Conservation (phyloP, 352 stramenopile species). For the Phytophthora quininea region DNA sequence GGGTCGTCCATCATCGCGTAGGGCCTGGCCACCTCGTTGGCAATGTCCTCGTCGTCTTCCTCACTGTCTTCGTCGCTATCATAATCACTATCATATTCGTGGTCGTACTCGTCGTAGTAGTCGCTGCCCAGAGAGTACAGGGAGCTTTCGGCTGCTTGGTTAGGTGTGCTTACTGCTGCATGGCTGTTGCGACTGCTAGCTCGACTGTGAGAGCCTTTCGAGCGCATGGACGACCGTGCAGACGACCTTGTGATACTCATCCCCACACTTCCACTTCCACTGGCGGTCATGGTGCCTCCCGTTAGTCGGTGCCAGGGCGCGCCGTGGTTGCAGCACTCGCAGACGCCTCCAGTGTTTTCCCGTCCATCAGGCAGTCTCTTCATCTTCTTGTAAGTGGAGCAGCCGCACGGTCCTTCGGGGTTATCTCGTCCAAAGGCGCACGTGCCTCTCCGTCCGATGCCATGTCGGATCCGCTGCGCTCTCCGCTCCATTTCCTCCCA, state of each 20-base stretch:
- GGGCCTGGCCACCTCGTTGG: constrained; percentile 71
- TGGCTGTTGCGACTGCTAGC: constrained; percentile 42
- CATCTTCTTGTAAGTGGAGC: constrained; percentile 60
- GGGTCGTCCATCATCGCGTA: constrained; percentile 40
- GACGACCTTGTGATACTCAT: constrained; percentile 15
- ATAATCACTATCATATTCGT: constrained; percentile 51
- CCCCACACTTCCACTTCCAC: constrained; percentile 21
- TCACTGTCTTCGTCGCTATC: constrained; percentile 39
- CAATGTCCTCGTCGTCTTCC: constrained; percentile 76
- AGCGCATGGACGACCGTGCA: constrained; percentile 20
- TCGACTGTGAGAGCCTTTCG: constrained; percentile 31
- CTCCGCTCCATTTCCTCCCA: constrained; percentile 76
- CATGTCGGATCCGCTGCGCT: constrained; percentile 37
- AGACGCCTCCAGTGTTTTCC: constrained; percentile 63
- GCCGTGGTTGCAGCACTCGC: constrained; percentile 74
- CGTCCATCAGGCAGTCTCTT: constrained; percentile 43
- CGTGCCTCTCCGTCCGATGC: constrained; percentile 53
- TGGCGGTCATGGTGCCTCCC: constrained; percentile 47
- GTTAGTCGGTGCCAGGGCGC: constrained; percentile 71
- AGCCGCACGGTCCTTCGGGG: constrained; percentile 53
- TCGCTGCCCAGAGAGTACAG: constrained; percentile 48
- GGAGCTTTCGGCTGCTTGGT: constrained; percentile 22
- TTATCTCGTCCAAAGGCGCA: constrained; percentile 72
- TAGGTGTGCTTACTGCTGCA: constrained; percentile 15
- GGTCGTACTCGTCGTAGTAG: constrained; percentile 53